Evolutionary conservation across 2,329 filamentous ascomycete species (phyloP).

Genomic region (Elsinoe batatas): DNA sequence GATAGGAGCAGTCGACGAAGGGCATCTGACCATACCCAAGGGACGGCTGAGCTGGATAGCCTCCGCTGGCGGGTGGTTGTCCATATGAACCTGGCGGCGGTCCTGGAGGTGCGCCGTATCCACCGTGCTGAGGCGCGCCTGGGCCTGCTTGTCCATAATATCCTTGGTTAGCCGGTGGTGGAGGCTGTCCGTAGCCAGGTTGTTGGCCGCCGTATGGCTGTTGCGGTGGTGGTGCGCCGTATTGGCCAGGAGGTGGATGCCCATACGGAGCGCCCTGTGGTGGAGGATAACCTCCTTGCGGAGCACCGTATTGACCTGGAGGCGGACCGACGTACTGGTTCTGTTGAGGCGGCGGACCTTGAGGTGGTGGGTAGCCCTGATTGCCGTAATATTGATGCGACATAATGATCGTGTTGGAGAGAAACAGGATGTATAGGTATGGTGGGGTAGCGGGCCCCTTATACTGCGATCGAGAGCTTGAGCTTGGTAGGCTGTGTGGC

Average conservation of each 20-base stretch:
- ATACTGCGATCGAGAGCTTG: not conserved
- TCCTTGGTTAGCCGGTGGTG: slow-evolving; percentile 11
- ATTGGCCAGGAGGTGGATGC: not conserved
- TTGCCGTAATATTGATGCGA: slow-evolving; percentile 7
- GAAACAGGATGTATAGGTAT: not conserved
- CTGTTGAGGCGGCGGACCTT: slow-evolving; percentile 3
- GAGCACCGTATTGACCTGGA: not conserved
- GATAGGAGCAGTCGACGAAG: slow-evolving; percentile 52
- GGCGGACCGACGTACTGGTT: not conserved
- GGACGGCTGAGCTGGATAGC: slow-evolving; percentile 52
- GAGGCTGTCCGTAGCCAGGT: slow-evolving; percentile 13
- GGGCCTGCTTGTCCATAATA: slow-evolving; percentile 25
- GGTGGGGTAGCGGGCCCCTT: not conserved
- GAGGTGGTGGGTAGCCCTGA: slow-evolving; percentile 3
- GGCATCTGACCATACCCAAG: slow-evolving; percentile 66
- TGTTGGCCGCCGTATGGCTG: slow-evolving; percentile 11
- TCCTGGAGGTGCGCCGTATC: slow-evolving; percentile 28
- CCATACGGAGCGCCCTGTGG: slow-evolving; percentile 1
- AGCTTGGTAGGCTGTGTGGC: not conserved
- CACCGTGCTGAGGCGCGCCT: slow-evolving; percentile 23
- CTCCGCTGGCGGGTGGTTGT: slow-evolving; percentile 22
- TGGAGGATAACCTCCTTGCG: slow-evolving; percentile 5
- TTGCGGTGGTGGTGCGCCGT: not conserved
- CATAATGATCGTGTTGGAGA: not conserved
- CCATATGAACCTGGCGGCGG: slow-evolving; percentile 25